Percentiles rank a stretch among this genome's conserved stretches.
These are phyloP conservation scores for Camellia lanceoleosa DNA, from an alignment of 148 eudicot genomes.

Conservation along the genomic window DNA sequence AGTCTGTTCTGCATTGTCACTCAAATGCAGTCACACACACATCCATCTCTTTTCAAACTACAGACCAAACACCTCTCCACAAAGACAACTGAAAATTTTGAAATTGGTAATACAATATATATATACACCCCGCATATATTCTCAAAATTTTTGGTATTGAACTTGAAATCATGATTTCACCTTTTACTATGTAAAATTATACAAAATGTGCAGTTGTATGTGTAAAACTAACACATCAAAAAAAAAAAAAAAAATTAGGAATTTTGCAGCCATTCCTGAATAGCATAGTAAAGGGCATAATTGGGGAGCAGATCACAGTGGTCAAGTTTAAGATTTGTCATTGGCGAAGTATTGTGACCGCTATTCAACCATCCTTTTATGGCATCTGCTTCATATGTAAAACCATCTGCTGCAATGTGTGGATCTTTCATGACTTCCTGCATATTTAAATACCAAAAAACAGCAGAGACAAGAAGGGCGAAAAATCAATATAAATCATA, in stretches of 20 bases:
- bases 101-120: neutral
- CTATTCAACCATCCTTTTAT: constrained; percentile 79
- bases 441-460: neutral
- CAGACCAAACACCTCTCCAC: neutral
- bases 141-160: neutral
- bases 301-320: constrained; percentile 67
- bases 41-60: neutral
- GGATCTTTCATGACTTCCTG: constrained; percentile 92
- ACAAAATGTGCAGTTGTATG: constrained; percentile 9
- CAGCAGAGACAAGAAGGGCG: neutral
- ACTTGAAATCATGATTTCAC: neutral
- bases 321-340: constrained; percentile 80
- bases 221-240: neutral
- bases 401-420: constrained; percentile 82
- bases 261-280: constrained; percentile 72
- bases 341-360: constrained; percentile 76
- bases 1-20: too few relatives aligned
- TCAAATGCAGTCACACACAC: too few relatives aligned
- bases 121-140: neutral
- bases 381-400: constrained; percentile 81
- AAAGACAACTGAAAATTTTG: neutral
- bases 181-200: neutral
- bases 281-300: constrained; percentile 68
- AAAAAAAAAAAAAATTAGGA: constrained; percentile 19
- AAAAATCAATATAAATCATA: neutral